These are phyloP conservation scores for Claviceps sp. DNA, from an alignment of 2,329 filamentous ascomycete genomes.

Conservation along the genomic window DNA sequence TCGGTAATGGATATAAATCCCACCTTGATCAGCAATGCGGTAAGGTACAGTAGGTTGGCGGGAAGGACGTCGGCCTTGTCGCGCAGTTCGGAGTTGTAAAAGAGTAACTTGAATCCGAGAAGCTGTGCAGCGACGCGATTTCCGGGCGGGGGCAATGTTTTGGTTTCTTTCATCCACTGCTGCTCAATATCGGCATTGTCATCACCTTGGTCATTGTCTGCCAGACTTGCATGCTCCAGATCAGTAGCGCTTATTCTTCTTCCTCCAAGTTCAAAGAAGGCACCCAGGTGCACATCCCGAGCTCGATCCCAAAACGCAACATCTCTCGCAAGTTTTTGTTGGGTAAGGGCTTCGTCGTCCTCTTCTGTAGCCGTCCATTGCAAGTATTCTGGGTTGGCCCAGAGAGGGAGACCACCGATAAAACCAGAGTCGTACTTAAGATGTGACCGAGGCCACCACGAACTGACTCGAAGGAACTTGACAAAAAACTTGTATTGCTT, in stretches of 20 bases:
- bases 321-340: conserved; percentile 53
- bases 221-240: conserved; percentile 29
- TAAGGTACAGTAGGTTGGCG: conserved; percentile 83
- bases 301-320: conserved; percentile 67
- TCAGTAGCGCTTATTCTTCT: conserved; percentile 50
- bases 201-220: conserved; percentile 22
- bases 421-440: conserved; percentile 26
- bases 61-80: conserved; percentile 67
- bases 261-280: conserved; percentile 81
- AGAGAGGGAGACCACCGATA: conserved; percentile 60
- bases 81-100: conserved; percentile 74
- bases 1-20: conserved; percentile 90
- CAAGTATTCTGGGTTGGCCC: conserved; percentile 64
- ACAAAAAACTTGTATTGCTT: conserved; percentile 92
- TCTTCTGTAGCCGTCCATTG: conserved; percentile 53
- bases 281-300: conserved; percentile 61
- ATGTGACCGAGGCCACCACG: conserved; percentile 80
- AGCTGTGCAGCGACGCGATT: conserved; percentile 89
- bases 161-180: conserved; percentile 70
- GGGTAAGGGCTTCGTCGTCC: conserved; percentile 46
- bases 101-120: conserved; percentile 91
- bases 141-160: conserved; percentile 68
- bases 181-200: conserved; percentile 44
- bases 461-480: conserved; percentile 79
- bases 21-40: conserved; percentile 87